Percentiles rank a stretch among this genome's conserved stretches.
These are phyloP conservation scores for Curvularia hawaiiensis DNA, from an alignment of 2,329 filamentous ascomycete species.

Conservation along the genomic window DNA sequence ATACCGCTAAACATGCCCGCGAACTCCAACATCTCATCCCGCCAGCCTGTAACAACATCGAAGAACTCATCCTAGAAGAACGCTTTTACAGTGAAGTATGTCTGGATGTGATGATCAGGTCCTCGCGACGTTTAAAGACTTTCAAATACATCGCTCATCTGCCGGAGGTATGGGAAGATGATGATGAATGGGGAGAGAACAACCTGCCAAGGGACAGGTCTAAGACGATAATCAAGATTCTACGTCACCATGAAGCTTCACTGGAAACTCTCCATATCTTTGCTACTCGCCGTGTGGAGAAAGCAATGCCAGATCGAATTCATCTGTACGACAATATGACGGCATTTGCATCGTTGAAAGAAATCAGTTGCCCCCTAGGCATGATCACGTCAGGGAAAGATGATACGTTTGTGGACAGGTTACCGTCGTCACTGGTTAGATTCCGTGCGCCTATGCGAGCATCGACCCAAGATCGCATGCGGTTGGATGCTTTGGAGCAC, in stretches of 20 bases:
- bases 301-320: not conserved
- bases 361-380: constrained; percentile 21
- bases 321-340: constrained; percentile 15
- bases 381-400: constrained; percentile 10
- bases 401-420: constrained; percentile 15
- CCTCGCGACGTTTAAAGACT: constrained; percentile 18
- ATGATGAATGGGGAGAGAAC: not conserved
- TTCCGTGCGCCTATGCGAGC: constrained; percentile 14
- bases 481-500: constrained; percentile 20
- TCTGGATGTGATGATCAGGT: constrained; percentile 24
- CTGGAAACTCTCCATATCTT: constrained; percentile 20
- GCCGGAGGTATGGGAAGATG: not conserved
- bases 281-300: constrained; percentile 8
- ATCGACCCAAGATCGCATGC: constrained; percentile 9
- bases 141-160: constrained; percentile 20
- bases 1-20: not conserved
- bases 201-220: not conserved
- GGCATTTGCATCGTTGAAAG: constrained; percentile 16
- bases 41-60: constrained; percentile 19
- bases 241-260: constrained; percentile 18
- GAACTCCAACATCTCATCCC: constrained; percentile 25
- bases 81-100: constrained; percentile 17
- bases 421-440: constrained; percentile 21
- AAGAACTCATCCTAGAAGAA: constrained; percentile 22
- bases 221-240: constrained; percentile 8